Percentiles rank a stretch among this genome's conserved stretches.
Conservation (phyloP, 2,329 filamentous ascomycete species). For the Aspergillus flavus region DNA sequence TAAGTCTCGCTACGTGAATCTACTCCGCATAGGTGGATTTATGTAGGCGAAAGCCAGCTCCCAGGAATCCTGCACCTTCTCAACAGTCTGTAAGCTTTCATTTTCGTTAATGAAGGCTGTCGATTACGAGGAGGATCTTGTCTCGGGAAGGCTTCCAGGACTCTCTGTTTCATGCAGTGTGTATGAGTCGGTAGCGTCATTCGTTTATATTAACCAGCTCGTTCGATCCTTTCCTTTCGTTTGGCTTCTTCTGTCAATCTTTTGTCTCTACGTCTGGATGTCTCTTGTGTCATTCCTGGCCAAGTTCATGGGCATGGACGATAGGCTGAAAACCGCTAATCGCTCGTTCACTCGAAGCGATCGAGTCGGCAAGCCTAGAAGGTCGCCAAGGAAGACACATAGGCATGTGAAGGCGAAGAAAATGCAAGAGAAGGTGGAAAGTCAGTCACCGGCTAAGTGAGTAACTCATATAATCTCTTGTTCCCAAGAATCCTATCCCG, state of each 20-base stretch:
- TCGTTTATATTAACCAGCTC: conserved; percentile 37
- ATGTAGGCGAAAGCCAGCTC: conserved; percentile 52
- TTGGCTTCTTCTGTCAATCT: conserved; percentile 37
- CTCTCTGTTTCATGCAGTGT: conserved; percentile 50
- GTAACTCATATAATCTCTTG: conserved; percentile 11
- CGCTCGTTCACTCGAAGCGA: conserved; percentile 83
- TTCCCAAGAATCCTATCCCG: not conserved
- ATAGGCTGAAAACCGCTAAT: conserved; percentile 76
- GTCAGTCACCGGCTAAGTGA: conserved; percentile 50
- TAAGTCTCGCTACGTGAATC: conserved; percentile 29
- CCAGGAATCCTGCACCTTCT: conserved; percentile 31
- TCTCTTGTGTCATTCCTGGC: conserved; percentile 46
- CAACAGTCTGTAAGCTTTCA: conserved; percentile 25
- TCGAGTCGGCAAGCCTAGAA: conserved; percentile 85
- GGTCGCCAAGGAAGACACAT: conserved; percentile 73
- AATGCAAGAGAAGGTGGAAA: conserved; percentile 80
- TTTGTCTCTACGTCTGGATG: conserved; percentile 52
- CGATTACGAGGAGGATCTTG: conserved; percentile 33
- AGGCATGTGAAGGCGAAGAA: conserved; percentile 82
- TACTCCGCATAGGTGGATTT: conserved; percentile 33
- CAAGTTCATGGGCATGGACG: conserved; percentile 23
- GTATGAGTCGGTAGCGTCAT: conserved; percentile 55
- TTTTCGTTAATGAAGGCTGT: conserved; percentile 31
- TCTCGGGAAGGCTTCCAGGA: conserved; percentile 55
- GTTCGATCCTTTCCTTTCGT: conserved; percentile 45